Evolutionary conservation across 257 asterid species (phyloP), one percentile per base, ranked within the genome.

Genomic region (Knoxia roxburghii): DNA sequence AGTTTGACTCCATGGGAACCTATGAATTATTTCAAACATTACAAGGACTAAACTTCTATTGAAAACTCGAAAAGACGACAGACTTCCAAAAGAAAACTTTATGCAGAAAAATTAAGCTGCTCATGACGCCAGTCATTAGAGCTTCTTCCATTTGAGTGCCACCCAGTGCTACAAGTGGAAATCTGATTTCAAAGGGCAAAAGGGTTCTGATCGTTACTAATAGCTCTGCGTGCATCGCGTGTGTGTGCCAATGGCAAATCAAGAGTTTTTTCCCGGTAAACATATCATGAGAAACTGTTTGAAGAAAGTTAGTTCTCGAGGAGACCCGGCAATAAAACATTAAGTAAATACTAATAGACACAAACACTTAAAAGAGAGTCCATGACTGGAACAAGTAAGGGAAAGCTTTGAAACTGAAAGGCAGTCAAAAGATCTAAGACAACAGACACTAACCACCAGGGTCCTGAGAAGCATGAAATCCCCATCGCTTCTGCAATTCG

Each of bases 391-490:
- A 40, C 21, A 29, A 49, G 11, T 3, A n/a, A n/a, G n/a, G n/a
- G n/a, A n/a, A n/a, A n/a, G n/a, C n/a, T 41, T 33, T 27, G 12
- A 20, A 24, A 29, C 8, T 11, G 23, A n/a, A 33, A 1, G 9
- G 11, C 39, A 33, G 41, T 59, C 32, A 33, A 7, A 21, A 33
- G 61, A 72, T 56, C 24, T 64, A 6, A 56, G 65, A 58, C 30
- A 43, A 37, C 43, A 32, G 14, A 35, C 20, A 85, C 96, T 87
- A 70, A 93, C 99, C 81, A 93, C 99, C 77, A 76, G 80, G 69
- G 49, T 85, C 78, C 76, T 53, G 81, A 68, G 76, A 61, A 68
- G 85, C 76, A 40, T 65, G 69, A 46, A 76, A 73, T 62, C 88
- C 89, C 92, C 90, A 86, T 65, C 79, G 80, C 17, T 80, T 72